These are phyloP conservation scores for Puccinia novopanici DNA, from an alignment of 1,284 basidiomycete genomes.

Conservation along the genomic window DNA sequence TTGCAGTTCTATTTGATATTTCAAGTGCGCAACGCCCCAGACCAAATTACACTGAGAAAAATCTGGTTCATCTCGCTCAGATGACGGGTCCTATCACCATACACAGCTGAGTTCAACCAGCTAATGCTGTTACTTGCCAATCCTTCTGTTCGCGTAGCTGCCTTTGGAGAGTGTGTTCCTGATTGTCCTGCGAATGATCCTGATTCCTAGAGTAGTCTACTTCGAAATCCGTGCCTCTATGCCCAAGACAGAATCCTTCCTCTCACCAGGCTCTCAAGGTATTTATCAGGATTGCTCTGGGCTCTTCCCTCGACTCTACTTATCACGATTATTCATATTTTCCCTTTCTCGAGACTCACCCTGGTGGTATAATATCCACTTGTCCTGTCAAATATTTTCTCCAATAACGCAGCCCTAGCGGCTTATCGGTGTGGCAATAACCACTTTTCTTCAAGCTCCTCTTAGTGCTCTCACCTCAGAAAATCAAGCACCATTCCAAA, in stretches of 20 bases:
- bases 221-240: not conserved
- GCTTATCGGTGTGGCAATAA: not conserved
- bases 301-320: not conserved
- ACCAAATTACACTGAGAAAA: no score
- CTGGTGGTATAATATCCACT: constrained; percentile 15
- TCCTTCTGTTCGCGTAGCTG: not conserved
- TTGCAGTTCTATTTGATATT: no score
- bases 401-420: constrained; percentile 14
- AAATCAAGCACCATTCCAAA: not conserved
- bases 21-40: no score
- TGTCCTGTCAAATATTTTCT: constrained; percentile 21
- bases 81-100: no score
- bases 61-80: no score
- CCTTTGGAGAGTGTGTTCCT: not conserved
- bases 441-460: not conserved
- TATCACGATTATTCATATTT: not conserved
- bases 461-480: not conserved
- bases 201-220: not conserved
- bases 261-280: not conserved
- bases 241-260: not conserved
- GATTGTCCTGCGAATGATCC: not conserved
- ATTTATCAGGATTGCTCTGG: not conserved
- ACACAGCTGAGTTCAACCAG: not conserved
- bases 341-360: constrained; percentile 10
- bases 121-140: not conserved